Evolutionary conservation across 116 monocot genomes (phyloP).

Genomic region (Iris pallida): DNA sequence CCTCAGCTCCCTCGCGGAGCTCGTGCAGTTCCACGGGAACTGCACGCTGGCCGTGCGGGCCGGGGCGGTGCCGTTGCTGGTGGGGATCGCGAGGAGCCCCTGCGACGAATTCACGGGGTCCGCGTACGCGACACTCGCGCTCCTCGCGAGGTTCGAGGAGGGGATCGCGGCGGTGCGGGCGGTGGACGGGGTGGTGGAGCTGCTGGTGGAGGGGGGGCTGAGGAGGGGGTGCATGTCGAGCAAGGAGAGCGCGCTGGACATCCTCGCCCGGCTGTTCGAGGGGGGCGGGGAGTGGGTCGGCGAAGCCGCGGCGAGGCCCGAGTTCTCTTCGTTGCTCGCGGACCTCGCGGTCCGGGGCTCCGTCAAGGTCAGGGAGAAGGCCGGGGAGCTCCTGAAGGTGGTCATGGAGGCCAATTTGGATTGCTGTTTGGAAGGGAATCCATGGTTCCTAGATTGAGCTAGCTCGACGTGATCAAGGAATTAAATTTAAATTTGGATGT

Average conservation of each 20-base stretch:
- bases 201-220: slow-evolving; percentile 17
- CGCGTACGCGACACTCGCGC: background rate
- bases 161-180: background rate
- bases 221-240: slow-evolving; percentile 19
- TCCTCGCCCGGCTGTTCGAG: slow-evolving; percentile 19
- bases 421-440: background rate
- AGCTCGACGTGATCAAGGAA: no score
- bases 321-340: slow-evolving; percentile 12
- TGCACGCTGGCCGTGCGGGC: slow-evolving; percentile 23
- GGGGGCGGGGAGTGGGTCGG: slow-evolving; percentile 3
- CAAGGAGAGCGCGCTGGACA: slow-evolving; percentile 20
- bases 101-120: background rate
- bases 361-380: slow-evolving; percentile 14
- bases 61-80: slow-evolving; percentile 15
- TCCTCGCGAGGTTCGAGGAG: slow-evolving; percentile 10
- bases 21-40: slow-evolving; percentile 28
- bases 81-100: background rate
- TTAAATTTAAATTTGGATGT: no score
- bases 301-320: slow-evolving; percentile 9
- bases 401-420: slow-evolving; percentile 19
- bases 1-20: slow-evolving; percentile 22
- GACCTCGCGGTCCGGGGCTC: slow-evolving; percentile 23
- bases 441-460: no score
- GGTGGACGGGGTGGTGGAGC: slow-evolving; percentile 7
- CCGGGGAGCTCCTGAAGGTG: slow-evolving; percentile 21